Base-by-base conservation (phyloP, 495 filamentous ascomycete genomes). In the Chaetomium cochliodes region DNA sequence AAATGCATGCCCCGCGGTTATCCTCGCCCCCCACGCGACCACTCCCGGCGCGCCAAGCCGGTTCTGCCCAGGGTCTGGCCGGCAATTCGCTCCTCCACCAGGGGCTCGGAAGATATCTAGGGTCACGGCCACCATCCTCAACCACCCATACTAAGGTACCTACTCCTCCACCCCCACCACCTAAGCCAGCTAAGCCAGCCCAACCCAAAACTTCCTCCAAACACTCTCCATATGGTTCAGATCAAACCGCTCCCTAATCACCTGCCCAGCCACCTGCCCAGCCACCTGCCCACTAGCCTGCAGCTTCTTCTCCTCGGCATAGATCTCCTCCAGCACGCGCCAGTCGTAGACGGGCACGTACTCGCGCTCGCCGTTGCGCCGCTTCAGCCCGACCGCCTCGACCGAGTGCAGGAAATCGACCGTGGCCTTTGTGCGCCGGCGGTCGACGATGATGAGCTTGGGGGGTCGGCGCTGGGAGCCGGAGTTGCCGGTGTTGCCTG, bases 311-410 rank as follows among this genome's bases (percentile, higher is more conserved):
- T 85, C 81, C 20, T 75, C 69, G 54, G 74, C 72, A 3, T 69
- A 72, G 26, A 84, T 66, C 0, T 66, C 70, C 69, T 83, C 78
- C 11, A 85, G 60, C 1, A 82, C 72, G 16, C 78, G 68, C 83
- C 83, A 85, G 65, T 85, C 82, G 54, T 78, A 85, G 0, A 82
- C 72, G 2, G 70, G 65, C 0, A 83, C 72, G 69, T 76, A 79
- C 59, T 76, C 74, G 30, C 74, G 72, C 26, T 71, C 70, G 12
- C 77, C 74, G 6, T 72, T 74, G 33, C 58, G 68, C 23, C 64
- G 72, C 65, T 52, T 76, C n/a, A 80, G 62, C 25, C 68, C 65
- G 0, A 73, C 71, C 4, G 65, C 73, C 51, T 70, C 71, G 37
- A 84, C 74, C 8, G 57, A 60, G 18, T 65, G 59, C 25, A 82